Base-by-base conservation (phyloP, 2,329 filamentous ascomycete species). In the Calonectria pseudoturangicola region DNA sequence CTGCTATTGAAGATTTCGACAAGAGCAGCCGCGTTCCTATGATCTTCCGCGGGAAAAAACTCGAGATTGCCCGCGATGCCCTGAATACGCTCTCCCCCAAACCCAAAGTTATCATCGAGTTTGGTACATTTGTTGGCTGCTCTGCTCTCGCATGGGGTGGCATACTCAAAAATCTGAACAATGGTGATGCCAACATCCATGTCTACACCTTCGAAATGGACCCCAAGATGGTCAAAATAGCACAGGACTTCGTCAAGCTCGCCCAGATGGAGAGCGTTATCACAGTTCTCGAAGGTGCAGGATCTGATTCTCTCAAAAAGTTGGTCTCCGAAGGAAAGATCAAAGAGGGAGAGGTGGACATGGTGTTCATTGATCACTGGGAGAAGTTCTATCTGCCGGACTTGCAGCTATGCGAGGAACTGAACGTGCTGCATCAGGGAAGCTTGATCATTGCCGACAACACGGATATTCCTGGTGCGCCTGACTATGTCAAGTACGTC, bases 281-380 rank as follows among this genome's bases (percentile, higher is more conserved):
- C 33, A 60, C 54, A 12, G 54, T 60, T 27, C 54, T 41, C 15
- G 36, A 60, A n/a, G 54, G 54, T 6, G 54, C 54, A 25, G 54
- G 54, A 4, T 60, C 54, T 1, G 54, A 60, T 41, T 60, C 54
- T 41, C 36, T 41, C 4, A 43, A 39, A 39, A 60, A 60, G 54
- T 33, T 60, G 2, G 54, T 60, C 16, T 36, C 33, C 12, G 54
- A 60, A 15, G 54, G 54, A 7, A 60, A 41, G 33, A 41, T 60
- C 13, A 60, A 41, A 3, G 36, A 60, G 9, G 54, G 54, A 1
- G 54, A 25, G 3, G 54, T 60, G 13, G 54, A 60, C 13, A 60
- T 60, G 54, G 54, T 60, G 21, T 60, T 60, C 41, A 60, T 60
- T 25, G 54, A 60, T 33, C 54, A 60, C 54, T 60, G 54, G 54